phyloP scores from a whole-genome alignment of 2,329 filamentous ascomycete genomes.

The Ophiostoma angusticollis region DNA sequence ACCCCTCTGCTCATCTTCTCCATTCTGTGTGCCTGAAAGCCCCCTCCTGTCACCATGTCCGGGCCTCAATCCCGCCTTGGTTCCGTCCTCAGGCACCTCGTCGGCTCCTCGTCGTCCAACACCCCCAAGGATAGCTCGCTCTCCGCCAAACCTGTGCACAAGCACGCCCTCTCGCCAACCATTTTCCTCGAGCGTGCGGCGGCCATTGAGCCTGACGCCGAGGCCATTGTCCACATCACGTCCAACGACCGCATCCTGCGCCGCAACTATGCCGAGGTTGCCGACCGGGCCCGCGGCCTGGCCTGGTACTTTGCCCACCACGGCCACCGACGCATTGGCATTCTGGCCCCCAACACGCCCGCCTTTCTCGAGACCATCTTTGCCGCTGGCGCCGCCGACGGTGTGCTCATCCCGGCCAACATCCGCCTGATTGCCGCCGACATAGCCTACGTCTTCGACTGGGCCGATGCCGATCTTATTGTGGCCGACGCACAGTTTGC shows the following conservation, averaged over 20 bases:
- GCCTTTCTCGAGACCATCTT: constrained; percentile 87
- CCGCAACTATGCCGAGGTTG: constrained; percentile 67
- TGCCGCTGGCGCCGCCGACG: constrained; percentile 71
- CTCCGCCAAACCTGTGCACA: constrained; percentile 29
- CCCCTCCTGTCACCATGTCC: constrained; percentile 38
- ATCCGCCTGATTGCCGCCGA: constrained; percentile 66
- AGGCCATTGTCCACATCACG: constrained; percentile 77
- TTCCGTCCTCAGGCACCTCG: constrained; percentile 40
- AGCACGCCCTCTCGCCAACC: constrained; percentile 74
- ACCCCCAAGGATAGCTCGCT: constrained; percentile 18
- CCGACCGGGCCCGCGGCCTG: constrained; percentile 74
- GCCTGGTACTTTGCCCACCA: constrained; percentile 77
- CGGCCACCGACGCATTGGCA: constrained; percentile 62
- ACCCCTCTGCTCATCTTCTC: neutral
- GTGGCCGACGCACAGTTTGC: constrained; percentile 77
- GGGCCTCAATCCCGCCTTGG: constrained; percentile 47
- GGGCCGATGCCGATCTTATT: constrained; percentile 74
- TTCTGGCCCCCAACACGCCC: constrained; percentile 84
- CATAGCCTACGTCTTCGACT: constrained; percentile 79
- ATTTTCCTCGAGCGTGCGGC: constrained; percentile 73
- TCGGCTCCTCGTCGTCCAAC: constrained; percentile 19
- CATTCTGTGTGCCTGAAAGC: neutral
- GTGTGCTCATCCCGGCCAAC: constrained; percentile 56
- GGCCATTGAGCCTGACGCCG: constrained; percentile 71
- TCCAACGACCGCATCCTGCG: constrained; percentile 61